phyloP scores from a whole-genome alignment of 306 rosid species.

The Morella rubra region DNA sequence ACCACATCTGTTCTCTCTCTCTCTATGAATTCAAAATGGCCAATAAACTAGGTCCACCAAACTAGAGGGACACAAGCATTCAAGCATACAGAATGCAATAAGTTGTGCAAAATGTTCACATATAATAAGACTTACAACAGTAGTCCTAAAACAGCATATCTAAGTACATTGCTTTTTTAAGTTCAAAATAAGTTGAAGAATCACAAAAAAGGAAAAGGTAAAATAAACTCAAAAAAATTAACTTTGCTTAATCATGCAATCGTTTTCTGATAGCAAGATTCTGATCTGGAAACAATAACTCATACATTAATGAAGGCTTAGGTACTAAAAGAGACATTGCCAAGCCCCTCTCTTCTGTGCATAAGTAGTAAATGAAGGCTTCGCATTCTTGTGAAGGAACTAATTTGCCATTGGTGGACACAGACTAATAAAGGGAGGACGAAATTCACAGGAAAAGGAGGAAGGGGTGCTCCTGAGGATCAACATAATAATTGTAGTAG shows the following conservation, averaged over 20 bases:
- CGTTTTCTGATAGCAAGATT: not conserved
- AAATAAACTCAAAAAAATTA: not conserved
- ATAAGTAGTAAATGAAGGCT: constrained; percentile 18
- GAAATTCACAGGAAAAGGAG: constrained; percentile 18
- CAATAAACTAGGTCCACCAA: not conserved
- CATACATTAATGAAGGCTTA: not conserved
- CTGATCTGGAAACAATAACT: not conserved
- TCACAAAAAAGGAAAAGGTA: not conserved
- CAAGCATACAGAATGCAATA: constrained; percentile 10
- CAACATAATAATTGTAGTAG: constrained; percentile 2
- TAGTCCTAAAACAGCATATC: constrained; percentile 1
- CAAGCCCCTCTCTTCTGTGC: too few relatives aligned
- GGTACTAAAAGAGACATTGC: constrained; percentile 17
- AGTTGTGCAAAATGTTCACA: not conserved
- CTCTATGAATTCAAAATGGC: not conserved
- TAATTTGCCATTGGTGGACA: not conserved
- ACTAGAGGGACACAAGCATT: not conserved
- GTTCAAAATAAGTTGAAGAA: not conserved
- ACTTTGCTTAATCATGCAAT: not conserved
- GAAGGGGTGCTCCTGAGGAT: constrained; percentile 9
- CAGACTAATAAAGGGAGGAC: not conserved
- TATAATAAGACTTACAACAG: not conserved
- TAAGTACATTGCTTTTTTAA: too few relatives aligned
- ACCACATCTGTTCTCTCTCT: not conserved
- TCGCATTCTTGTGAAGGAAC: constrained; percentile 21